Evolutionary conservation across 1,139 yeast genomes (phyloP).

Genomic region (Candida frijolesensis): DNA sequence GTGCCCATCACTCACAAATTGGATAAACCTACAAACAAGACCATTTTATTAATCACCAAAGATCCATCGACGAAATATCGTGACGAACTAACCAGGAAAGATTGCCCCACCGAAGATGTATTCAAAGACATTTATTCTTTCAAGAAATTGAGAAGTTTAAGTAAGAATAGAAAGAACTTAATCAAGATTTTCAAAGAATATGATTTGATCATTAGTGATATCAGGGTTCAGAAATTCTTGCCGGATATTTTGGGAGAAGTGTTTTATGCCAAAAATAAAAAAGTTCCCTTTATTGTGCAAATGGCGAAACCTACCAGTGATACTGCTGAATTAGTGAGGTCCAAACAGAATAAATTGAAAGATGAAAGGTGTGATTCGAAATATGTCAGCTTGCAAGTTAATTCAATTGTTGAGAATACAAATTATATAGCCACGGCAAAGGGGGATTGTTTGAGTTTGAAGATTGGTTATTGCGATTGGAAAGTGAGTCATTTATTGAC

Average conservation of each 20-base stretch:
- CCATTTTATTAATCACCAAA: slow-evolving; percentile 63
- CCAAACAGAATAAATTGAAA: slow-evolving; percentile 43
- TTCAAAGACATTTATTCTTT: slow-evolving; percentile 61
- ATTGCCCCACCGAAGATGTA: slow-evolving; percentile 56
- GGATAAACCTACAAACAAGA: slow-evolving; percentile 46
- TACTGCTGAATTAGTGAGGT: slow-evolving; percentile 37
- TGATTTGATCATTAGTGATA: slow-evolving; percentile 68
- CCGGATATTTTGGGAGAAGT: slow-evolving; percentile 58
- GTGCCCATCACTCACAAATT: slow-evolving; percentile 59
- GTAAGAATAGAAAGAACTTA: slow-evolving; percentile 45
- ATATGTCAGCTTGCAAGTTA: slow-evolving; percentile 61
- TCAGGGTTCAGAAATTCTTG: slow-evolving; percentile 59
- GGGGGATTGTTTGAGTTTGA: slow-evolving; percentile 52
- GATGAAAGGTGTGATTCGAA: slow-evolving; percentile 63
- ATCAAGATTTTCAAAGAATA: slow-evolving; percentile 54
- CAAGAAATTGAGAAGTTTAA: slow-evolving; percentile 53
- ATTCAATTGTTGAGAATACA: slow-evolving; percentile 62
- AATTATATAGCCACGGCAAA: slow-evolving; percentile 58
- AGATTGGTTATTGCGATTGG: slow-evolving; percentile 56
- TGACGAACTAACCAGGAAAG: slow-evolving; percentile 45
- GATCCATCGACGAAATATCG: slow-evolving; percentile 66
- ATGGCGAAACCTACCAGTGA: slow-evolving; percentile 58
- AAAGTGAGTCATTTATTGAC: slow-evolving; percentile 43
- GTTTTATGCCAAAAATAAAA: slow-evolving; percentile 59
- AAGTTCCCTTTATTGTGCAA: slow-evolving; percentile 66